Conservation (phyloP, 352 stramenopile genomes). For the Globisporangium alternatum region DNA sequence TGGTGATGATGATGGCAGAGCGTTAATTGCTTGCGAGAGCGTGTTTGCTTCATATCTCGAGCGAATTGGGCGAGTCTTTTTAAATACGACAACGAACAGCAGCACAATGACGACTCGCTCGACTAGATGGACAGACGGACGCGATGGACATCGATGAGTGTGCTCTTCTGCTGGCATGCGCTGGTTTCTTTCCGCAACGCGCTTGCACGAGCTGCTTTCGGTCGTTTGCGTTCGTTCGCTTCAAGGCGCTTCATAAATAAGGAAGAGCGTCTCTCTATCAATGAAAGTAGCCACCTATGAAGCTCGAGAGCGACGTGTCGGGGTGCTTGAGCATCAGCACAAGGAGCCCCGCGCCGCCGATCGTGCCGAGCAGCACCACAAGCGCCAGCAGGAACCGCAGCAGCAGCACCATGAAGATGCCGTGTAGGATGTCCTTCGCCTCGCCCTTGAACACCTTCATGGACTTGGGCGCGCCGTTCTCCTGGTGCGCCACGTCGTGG, state of each 20-base stretch:
- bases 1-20: too few relatives aligned
- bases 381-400: constrained; percentile 48
- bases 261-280: background rate
- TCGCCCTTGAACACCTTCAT: constrained; percentile 57
- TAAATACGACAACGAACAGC: too few relatives aligned
- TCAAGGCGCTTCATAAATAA: constrained; percentile 17
- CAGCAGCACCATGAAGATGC: constrained; percentile 60
- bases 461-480: constrained; percentile 49
- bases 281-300: constrained; percentile 15
- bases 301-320: constrained; percentile 28
- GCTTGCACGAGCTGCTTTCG: background rate
- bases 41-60: too few relatives aligned
- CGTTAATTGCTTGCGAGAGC: too few relatives aligned
- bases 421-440: constrained; percentile 50
- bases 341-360: constrained; percentile 28
- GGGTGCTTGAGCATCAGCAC: constrained; percentile 41
- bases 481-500: constrained; percentile 35
- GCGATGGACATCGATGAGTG: too few relatives aligned
- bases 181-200: background rate
- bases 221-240: background rate
- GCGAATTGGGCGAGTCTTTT: too few relatives aligned
- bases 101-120: too few relatives aligned
- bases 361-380: constrained; percentile 30
- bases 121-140: too few relatives aligned
- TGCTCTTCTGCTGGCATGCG: background rate